Conservation (phyloP, 2,329 filamentous ascomycete genomes). For the Rachicladosporium sp. region DNA sequence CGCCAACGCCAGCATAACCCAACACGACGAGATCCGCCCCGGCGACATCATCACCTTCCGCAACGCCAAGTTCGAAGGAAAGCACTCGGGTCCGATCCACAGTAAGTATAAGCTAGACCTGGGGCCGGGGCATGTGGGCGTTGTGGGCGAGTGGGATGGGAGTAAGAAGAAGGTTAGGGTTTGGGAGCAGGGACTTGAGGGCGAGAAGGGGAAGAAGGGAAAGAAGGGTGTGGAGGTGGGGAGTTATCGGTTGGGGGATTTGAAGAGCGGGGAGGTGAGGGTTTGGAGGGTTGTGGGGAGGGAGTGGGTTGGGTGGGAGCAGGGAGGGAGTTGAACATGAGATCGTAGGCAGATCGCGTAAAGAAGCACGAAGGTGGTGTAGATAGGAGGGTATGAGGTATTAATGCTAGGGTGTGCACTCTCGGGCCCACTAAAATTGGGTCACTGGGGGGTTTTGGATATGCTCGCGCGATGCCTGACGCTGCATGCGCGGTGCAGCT, state of each 20-base stretch:
- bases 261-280: slow-evolving; percentile 88
- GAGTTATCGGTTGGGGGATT: slow-evolving; percentile 84
- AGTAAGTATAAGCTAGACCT: slow-evolving; percentile 85
- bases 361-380: no score
- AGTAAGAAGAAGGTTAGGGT: slow-evolving; percentile 94
- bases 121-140: slow-evolving; percentile 59
- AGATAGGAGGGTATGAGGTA: no score
- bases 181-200: slow-evolving; percentile 91
- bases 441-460: no score
- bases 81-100: slow-evolving; percentile 79
- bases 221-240: slow-evolving; percentile 58
- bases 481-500: no score
- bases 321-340: no score
- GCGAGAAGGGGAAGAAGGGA: slow-evolving; percentile 48
- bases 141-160: slow-evolving; percentile 95
- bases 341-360: no score
- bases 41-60: slow-evolving; percentile 89
- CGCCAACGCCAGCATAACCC: slow-evolving; percentile 81
- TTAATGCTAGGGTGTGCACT: no score
- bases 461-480: no score
- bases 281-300: slow-evolving; percentile 93
- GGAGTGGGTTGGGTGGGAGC: slow-evolving; percentile 82
- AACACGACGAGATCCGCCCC: slow-evolving; percentile 82
- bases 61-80: slow-evolving; percentile 88
- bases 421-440: no score